Percentiles rank a stretch among this genome's conserved stretches.
Evolutionary conservation across 768 basidiomycete genomes (phyloP).

Genomic region (Phlebiopsis gigantea): DNA sequence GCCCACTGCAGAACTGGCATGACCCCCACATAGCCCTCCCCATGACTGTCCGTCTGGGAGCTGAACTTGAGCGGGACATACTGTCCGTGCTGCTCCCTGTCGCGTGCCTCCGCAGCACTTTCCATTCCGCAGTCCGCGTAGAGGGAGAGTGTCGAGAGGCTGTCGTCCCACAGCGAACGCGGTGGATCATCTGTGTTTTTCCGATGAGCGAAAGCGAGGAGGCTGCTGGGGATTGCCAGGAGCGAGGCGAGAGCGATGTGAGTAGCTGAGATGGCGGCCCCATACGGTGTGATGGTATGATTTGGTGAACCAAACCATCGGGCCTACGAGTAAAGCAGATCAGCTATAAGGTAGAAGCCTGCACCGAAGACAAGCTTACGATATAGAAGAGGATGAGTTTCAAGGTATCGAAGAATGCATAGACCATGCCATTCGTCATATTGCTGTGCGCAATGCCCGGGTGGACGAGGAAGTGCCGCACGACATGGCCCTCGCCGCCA

Average conservation of each 20-base stretch:
- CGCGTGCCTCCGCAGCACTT: slow-evolving; percentile 13
- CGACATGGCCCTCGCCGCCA: slow-evolving; percentile 13
- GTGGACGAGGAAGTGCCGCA: slow-evolving; percentile 59
- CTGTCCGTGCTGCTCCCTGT: slow-evolving; percentile 13
- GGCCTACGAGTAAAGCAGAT: slow-evolving; percentile 38
- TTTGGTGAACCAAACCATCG: slow-evolving; percentile 63
- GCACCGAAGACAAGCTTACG: slow-evolving; percentile 39
- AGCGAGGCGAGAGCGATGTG: slow-evolving; percentile 62
- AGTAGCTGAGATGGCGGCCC: slow-evolving; percentile 62
- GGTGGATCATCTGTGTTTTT: slow-evolving; percentile 5
- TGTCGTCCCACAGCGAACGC: slow-evolving; percentile 4
- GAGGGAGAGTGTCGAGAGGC: slow-evolving; percentile 9
- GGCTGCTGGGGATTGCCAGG: slow-evolving; percentile 36
- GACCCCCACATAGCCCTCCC: slow-evolving; percentile 45
- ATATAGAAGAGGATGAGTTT: slow-evolving; percentile 59
- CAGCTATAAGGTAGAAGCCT: slow-evolving; percentile 6
- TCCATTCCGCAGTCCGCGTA: slow-evolving; percentile 5
- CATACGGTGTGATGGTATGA: slow-evolving; percentile 57
- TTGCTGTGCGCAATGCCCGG: slow-evolving; percentile 70
- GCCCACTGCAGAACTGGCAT: slow-evolving; percentile 47
- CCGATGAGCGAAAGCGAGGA: slow-evolving; percentile 11
- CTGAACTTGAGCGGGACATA: slow-evolving; percentile 43
- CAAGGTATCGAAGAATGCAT: slow-evolving; percentile 37
- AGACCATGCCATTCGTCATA: slow-evolving; percentile 44
- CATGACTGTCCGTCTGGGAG: slow-evolving; percentile 53